Evolutionary conservation across 2,329 filamentous ascomycete genomes (phyloP), one percentile per base, ranked within the genome.

Genomic region (Aspergillus eucalypticola): DNA sequence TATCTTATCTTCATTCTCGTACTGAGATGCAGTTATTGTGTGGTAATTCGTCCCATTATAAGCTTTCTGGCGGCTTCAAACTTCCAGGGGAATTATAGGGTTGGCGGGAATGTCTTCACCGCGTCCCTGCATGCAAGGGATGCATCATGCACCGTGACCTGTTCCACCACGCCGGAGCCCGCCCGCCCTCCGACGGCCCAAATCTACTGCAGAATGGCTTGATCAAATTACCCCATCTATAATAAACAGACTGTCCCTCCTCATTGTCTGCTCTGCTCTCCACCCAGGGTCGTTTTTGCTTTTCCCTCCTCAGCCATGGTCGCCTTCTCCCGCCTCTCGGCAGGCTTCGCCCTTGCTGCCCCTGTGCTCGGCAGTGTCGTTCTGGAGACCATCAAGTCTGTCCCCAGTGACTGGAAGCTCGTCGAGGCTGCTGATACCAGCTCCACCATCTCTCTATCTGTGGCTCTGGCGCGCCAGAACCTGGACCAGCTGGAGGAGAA

Each of bases 401-500:
- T 57, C 13, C 54, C 54, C 15, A 57, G 29, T 17, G 46, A 32
- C 54, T 57, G 54, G 54, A 39, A 46, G 6, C 32, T 50, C 1
- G 44, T 57, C 5, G 48, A 61, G 8, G 61, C 69, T 8, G 56
- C 62, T 0, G 58, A 59, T 15, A 35, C 42, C 15, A 59, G 65
- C 60, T 62, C 65, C 1, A 64, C 57, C 44, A 64, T 60, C 6
- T 42, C 52, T 6, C 60, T 69, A 35, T 68, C 66, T n/a, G 67
- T 70, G 54, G 69, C 67, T 3, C 54, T 72, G 50, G 62, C 56
- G 8, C 63, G 64, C 44, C 62, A 66, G 63, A 74, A 71, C 61
- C 66, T 75, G 3, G 72, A 76, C 27, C 70, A 72, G 39, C 73
- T 81, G 10, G 75, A 80, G 65, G 69, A 74, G 29, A 71, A 69